Percentiles rank a stretch among this genome's conserved stretches.
Conservation (phyloP, 2,329 filamentous ascomycete genomes). For the Hawksworthiomyces lignivorus region DNA sequence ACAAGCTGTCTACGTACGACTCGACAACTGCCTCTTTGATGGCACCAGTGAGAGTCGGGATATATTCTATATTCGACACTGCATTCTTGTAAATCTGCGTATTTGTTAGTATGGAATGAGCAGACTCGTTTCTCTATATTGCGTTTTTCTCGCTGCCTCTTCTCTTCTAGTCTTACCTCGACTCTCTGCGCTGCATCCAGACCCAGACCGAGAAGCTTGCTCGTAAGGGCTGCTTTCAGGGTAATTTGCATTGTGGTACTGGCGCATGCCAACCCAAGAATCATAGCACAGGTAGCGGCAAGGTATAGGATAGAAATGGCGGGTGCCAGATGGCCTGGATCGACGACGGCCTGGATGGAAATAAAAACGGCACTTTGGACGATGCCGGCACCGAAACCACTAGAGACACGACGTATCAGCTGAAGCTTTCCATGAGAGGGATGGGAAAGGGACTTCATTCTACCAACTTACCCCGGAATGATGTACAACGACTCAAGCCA, state of each 20-base stretch:
- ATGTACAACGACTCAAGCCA: slow-evolving; percentile 52
- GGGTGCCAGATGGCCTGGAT: slow-evolving; percentile 29
- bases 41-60: slow-evolving; percentile 6
- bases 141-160: neutral
- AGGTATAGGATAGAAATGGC: slow-evolving; percentile 35
- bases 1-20: slow-evolving; percentile 15
- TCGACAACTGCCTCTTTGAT: slow-evolving; percentile 13
- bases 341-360: slow-evolving; percentile 31
- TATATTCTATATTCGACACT: slow-evolving; percentile 14
- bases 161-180: slow-evolving; percentile 21
- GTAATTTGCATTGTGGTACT: slow-evolving; percentile 27
- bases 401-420: slow-evolving; percentile 11
- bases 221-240: slow-evolving; percentile 16
- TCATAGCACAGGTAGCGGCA: slow-evolving; percentile 27
- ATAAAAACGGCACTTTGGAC: slow-evolving; percentile 34
- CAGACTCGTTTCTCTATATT: neutral
- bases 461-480: slow-evolving; percentile 34
- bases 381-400: slow-evolving; percentile 34
- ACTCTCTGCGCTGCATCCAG: slow-evolving; percentile 14
- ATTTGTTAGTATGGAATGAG: neutral
- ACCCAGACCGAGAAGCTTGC: slow-evolving; percentile 18
- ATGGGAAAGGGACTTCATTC: no score
- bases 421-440: neutral
- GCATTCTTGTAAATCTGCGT: slow-evolving; percentile 11
- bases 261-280: slow-evolving; percentile 30